Base-by-base conservation (phyloP, 306 rosid genomes). In the Pueraria montana region DNA sequence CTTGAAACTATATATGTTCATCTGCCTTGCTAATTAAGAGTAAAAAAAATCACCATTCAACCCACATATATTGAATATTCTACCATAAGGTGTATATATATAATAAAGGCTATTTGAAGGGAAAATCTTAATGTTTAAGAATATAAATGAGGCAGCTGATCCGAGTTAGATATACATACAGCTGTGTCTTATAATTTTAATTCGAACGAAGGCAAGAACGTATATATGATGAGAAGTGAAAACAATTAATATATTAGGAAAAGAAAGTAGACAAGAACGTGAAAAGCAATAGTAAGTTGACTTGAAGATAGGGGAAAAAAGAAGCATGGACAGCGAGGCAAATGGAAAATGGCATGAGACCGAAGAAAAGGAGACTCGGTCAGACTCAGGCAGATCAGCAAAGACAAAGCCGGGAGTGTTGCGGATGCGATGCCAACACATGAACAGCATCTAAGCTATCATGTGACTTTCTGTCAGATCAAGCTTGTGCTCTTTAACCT, bases 391-490 rank as follows among this genome's bases (percentile, higher is more conserved):
- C 2, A 11, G 24, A 56, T 26, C 50, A 55, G 11, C 13, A 62
- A 56, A 45, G 80, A 52, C 52, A 43, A 55, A 11, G 11, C 21
- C 24, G 11, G 34, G 16, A 23, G 56, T 72, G 70, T 69, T 48
- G 52, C 11, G 52, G 78, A 65, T 40, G 79, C 65, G 48, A 70
- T 56, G 55, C 63, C 83, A n/a, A n/a, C 86, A 59, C 82, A 67
- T 82, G 45, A 76, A 30, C 32, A 21, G 76, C 48, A 72, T 49
- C 72, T 52, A 68, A 80, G 70, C 45, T n/a, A 40, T 77, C 68
- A 63, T 82, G 83, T 64, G 69, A 38, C 67, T 55, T 43, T 30
- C 16, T 71, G 80, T 86, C 85, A 68, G 82, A 59, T 67, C 46
- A 36, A 59, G 40, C 9, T 72, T 72, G 26, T 50, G 46, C 36